Base-by-base conservation (phyloP, 78 protist species). In the Dictyostelium citrinum region DNA sequence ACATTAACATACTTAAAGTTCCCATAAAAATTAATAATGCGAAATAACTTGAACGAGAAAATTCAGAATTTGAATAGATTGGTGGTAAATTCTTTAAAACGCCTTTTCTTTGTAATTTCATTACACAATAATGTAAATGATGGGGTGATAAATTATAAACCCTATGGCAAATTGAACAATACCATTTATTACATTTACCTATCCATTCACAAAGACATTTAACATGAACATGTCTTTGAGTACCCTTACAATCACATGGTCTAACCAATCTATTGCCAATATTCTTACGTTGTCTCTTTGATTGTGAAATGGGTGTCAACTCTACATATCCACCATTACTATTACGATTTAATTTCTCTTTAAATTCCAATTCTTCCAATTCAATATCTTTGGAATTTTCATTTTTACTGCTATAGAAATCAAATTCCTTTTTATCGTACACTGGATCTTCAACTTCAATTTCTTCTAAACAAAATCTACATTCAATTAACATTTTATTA, bases 161-260 rank as follows among this genome's bases (percentile, higher is more conserved):
- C 0, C 93, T 8, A n/a, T 88, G 93, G 37, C 93, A 88, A 8
- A 88, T 88, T 16, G 80, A 37, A 31, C 93, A 88, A 46, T 88
- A 78, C 93, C 93, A 88, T 58, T 78, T 88, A 58, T 88, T 88
- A 20, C 85, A 78, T 51, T 88, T 88, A 37, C 76, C 93, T 33
- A 88, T 88, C 93, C 93, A 88, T 45, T 88, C 86, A 68, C 93
- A 88, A 24, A 88, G 71, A 88, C 93, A 88, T 76, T 88, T 88
- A 27, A 88, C 85, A 78, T 88, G 93, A 10, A 88, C 93, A 67
- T 78, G 70, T 46, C 58, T 45, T 78, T 88, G 93, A 12, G 93
- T 88, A 7, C 93, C 93, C 33, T 78, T 88, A 41, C 93, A 88
- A 33, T 81, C 93, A 78, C 93, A 88, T 24, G 93, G 93, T 43